A percentile compares a stretch with the other conserved stretches of the same genome.
Evolutionary conservation across 345 rosid species (phyloP).

Genomic region (Eucalyptus victrix): DNA sequence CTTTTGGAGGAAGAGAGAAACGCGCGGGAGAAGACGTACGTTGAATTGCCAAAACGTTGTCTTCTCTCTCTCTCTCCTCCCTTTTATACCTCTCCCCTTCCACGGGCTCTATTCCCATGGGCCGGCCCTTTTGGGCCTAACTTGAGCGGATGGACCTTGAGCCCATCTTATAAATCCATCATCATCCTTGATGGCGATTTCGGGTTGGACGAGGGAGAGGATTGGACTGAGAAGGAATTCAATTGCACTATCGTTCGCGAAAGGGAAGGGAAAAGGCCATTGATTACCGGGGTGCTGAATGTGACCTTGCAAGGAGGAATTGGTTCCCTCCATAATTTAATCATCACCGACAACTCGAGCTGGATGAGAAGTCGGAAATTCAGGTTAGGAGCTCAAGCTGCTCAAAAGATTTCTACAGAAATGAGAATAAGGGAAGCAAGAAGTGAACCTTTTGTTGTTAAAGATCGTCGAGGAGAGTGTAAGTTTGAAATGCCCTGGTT

Average conservation of each 20-base stretch:
- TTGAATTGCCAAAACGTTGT: no score
- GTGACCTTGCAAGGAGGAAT: conserved; percentile 7
- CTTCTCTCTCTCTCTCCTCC: no score
- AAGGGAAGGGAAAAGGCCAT: conserved; percentile 29
- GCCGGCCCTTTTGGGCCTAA: no score
- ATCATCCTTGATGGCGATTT: no score
- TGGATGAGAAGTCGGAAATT: conserved; percentile 23
- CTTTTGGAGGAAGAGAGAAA: no score
- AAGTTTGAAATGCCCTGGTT: neutral
- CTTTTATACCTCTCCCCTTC: no score
- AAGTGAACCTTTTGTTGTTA: conserved; percentile 22
- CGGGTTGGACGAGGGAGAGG: no score
- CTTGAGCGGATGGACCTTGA: no score
- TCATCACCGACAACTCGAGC: conserved; percentile 29
- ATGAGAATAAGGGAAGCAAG: neutral
- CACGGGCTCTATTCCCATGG: no score
- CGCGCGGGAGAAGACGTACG: no score
- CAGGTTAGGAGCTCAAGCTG: conserved; percentile 15
- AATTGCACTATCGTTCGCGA: neutral
- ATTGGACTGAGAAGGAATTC: conserved; percentile 1
- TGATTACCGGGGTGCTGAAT: conserved; percentile 14
- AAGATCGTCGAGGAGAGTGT: conserved; percentile 34
- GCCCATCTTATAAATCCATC: no score
- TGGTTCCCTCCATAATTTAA: conserved; percentile 2
- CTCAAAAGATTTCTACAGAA: neutral